phyloP scores from a whole-genome alignment of 768 basidiomycete genomes.

The Tricholoma matsutake region DNA sequence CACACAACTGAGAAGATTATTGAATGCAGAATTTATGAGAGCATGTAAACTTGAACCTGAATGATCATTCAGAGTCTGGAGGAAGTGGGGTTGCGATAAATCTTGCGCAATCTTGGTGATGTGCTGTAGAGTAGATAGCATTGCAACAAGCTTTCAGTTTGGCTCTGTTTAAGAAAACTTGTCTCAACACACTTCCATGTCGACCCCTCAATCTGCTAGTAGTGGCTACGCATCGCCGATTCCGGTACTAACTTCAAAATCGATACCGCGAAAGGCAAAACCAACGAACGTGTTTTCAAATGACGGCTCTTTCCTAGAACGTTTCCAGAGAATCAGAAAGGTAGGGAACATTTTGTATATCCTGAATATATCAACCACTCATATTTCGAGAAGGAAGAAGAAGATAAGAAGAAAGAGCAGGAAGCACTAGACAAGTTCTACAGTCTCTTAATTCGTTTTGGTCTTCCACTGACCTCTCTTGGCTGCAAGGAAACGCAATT shows the following conservation, averaged over 20 bases:
- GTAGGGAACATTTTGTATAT: conserved; percentile 27
- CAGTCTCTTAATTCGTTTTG: conserved; percentile 1
- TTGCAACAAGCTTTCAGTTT: not conserved
- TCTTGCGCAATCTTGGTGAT: not conserved
- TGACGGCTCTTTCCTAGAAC: conserved; percentile 67
- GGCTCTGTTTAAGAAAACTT: too few species aligned
- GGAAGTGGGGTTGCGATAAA: not conserved
- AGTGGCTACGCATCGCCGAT: conserved; percentile 15
- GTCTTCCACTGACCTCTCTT: conserved; percentile 5
- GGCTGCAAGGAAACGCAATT: conserved; percentile 50
- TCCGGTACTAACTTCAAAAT: conserved; percentile 9
- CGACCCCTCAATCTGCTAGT: conserved; percentile 11
- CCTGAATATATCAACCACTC: not conserved
- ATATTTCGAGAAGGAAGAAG: conserved; percentile 44
- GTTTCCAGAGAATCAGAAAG: conserved; percentile 57
- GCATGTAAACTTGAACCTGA: not conserved
- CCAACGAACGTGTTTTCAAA: conserved; percentile 60
- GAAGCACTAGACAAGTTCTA: conserved; percentile 49
- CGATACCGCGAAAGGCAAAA: conserved; percentile 34
- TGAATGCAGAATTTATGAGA: not conserved
- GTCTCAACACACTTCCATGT: too few species aligned
- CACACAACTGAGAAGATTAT: too few species aligned
- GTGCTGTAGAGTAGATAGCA: not conserved
- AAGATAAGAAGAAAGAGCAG: conserved; percentile 53
- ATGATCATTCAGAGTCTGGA: not conserved